Conservation (phyloP, 1,284 basidiomycete genomes). For the Cryptococcus floricola region DNA sequence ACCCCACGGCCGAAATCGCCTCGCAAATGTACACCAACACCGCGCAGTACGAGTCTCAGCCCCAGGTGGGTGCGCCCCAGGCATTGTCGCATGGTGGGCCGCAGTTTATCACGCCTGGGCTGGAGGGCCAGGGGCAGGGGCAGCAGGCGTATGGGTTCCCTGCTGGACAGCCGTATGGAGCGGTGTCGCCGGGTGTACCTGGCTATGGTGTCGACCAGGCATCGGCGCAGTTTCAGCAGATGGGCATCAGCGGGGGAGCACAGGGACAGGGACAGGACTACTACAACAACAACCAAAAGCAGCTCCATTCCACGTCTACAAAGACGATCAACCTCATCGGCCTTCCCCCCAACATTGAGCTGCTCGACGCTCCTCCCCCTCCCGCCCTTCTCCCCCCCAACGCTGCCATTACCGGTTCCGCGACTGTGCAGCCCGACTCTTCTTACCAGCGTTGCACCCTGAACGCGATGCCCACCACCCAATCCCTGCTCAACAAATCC, state of each 20-base stretch:
- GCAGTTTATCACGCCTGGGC: constrained; percentile 79
- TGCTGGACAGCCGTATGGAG: not conserved
- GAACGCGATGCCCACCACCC: constrained; percentile 90
- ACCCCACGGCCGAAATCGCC: constrained; percentile 76
- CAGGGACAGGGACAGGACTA: constrained; percentile 45
- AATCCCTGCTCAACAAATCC: constrained; percentile 82
- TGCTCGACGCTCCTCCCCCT: constrained; percentile 75
- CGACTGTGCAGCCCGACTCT: constrained; percentile 77
- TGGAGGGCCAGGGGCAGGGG: constrained; percentile 51
- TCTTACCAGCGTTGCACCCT: constrained; percentile 92
- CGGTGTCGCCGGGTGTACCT: constrained; percentile 15
- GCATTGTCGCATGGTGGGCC: constrained; percentile 41
- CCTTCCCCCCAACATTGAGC: constrained; percentile 81
- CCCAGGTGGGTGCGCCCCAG: constrained; percentile 48
- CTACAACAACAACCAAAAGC: constrained; percentile 28
- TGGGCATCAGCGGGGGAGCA: constrained; percentile 60
- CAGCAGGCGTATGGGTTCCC: constrained; percentile 37
- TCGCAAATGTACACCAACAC: too few species aligned
- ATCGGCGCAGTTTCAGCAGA: constrained; percentile 78
- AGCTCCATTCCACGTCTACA: constrained; percentile 56
- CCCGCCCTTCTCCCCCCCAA: constrained; percentile 82
- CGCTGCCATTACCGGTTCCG: constrained; percentile 62
- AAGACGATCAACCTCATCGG: constrained; percentile 84
- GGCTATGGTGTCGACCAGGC: constrained; percentile 58
- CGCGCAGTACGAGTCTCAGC: constrained; percentile 52